phyloP scores from a whole-genome alignment of 305 asterid species.

The Withania somnifera region DNA sequence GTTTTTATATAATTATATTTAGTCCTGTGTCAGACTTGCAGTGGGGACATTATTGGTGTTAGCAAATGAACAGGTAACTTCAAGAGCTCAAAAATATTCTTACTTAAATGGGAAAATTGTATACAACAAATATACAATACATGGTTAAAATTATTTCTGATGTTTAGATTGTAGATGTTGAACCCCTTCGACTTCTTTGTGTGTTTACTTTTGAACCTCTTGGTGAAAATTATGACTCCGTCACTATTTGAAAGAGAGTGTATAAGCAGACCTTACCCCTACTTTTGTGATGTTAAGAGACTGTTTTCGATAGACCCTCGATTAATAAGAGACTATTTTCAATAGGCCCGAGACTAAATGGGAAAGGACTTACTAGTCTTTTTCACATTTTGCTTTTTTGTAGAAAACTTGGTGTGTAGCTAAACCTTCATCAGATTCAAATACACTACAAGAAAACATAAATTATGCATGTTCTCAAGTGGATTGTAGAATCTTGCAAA shows the following conservation, averaged over 20 bases:
- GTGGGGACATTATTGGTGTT: constrained; percentile 11
- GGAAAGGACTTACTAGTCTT: not conserved
- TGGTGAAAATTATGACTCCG: too few relatives aligned
- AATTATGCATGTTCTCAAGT: constrained; percentile 34
- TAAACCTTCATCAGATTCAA: constrained; percentile 35
- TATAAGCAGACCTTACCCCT: too few relatives aligned
- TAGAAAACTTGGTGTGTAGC: constrained; percentile 69
- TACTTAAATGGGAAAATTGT: not conserved
- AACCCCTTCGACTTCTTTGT: too few relatives aligned
- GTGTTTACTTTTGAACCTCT: too few relatives aligned
- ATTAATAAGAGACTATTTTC: too few relatives aligned
- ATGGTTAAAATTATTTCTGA: too few relatives aligned
- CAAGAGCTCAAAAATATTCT: not conserved
- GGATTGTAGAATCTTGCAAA: constrained; percentile 25
- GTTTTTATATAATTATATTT: too few relatives aligned
- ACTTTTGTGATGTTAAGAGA: too few relatives aligned
- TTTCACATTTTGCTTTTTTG: not conserved
- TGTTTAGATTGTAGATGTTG: too few relatives aligned
- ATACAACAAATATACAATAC: too few relatives aligned
- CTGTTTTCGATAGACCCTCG: not conserved
- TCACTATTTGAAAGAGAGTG: too few relatives aligned
- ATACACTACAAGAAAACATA: constrained; percentile 12
- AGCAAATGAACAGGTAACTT: constrained; percentile 19
- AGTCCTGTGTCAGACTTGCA: constrained; percentile 3
- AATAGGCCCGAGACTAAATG: too few relatives aligned